Evolutionary conservation across 768 basidiomycete genomes (phyloP).

Genomic region (Hygrophorus pudorinus): DNA sequence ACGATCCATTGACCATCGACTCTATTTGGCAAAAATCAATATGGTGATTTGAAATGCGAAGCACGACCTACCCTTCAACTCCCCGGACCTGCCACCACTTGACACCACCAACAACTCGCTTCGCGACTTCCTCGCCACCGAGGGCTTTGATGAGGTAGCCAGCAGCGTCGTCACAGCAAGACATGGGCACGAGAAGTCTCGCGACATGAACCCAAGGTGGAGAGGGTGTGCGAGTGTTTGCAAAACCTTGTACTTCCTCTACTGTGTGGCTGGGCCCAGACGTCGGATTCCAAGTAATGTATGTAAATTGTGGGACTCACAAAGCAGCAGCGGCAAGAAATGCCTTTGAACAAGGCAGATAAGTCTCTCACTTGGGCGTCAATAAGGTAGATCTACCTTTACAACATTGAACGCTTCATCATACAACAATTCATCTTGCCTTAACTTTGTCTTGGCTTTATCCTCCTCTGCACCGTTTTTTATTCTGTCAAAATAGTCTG

Average conservation of each 20-base stretch:
- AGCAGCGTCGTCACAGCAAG: constrained; percentile 69
- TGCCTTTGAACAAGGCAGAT: constrained; percentile 30
- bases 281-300: background rate
- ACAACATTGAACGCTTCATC: constrained; percentile 70
- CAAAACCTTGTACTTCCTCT: constrained; percentile 75
- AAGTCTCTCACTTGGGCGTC: background rate
- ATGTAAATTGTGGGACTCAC: constrained; percentile 29
- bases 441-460: constrained; percentile 36
- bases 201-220: constrained; percentile 78
- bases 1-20: constrained; percentile 85
- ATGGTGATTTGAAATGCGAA: constrained; percentile 6
- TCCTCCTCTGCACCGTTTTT: constrained; percentile 32
- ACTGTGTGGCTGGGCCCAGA: constrained; percentile 58
- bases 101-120: constrained; percentile 71
- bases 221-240: constrained; percentile 73
- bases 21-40: constrained; percentile 25
- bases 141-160: constrained; percentile 62
- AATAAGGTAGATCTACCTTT: constrained; percentile 37
- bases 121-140: constrained; percentile 71
- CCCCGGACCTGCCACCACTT: constrained; percentile 99
- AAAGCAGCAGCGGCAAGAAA: constrained; percentile 65
- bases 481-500: constrained; percentile 53
- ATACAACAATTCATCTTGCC: constrained; percentile 71
- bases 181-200: constrained; percentile 61
- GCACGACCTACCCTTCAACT: constrained; percentile 46